Base-by-base conservation (phyloP, 176 grass and related monocot genomes). In the Musa acuminata region DNA sequence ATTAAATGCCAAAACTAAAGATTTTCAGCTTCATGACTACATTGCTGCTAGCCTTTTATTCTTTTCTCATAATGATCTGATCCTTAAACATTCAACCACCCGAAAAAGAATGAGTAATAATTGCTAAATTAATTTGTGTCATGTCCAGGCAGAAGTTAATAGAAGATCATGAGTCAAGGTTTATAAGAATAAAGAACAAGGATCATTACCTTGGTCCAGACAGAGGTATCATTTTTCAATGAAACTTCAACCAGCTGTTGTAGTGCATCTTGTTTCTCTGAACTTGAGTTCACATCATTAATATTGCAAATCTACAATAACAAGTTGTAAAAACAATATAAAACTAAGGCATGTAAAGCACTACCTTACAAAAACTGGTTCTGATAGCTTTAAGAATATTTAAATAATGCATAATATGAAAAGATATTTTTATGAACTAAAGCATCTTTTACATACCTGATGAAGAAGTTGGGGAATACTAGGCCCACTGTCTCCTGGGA, bases 381-480 rank as follows among this genome's bases (percentile, higher is more conserved):
- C 55, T 16, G 55, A 19, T 5, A 43, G 19, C 54, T 57, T 14
- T 57, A 57, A 13, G 12, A 17, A 57, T 16, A 13, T 43, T 43
- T 9, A 26, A 26, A 13, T 1, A 67, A 67, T 23, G 12, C 63
- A 9, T 29, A 43, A 35, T 6, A 50, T 8, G 14, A 9, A 49
- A 50, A 50, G 7, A 51, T 9, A 70, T 21, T 9, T 21, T 50
- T 50, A 64, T 35, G 53, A 22, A 69, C 52, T 69, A 51, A 16
- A 83, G 29, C 20, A 69, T 73, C 53, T 58, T 78, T 64, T 52
- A 75, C 52, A 5, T 85, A 99, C 95, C 91, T 75, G 82, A 86
- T 94, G 84, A 82, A 99, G 91, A 85, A 99, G 84, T 81, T 99
- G 95, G 1, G 86, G 86, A 78, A 99, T 84, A 82, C 95, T 99